Evolutionary conservation across 257 asterid species (phyloP).

Genomic region (Voacanga thouarsii): DNA sequence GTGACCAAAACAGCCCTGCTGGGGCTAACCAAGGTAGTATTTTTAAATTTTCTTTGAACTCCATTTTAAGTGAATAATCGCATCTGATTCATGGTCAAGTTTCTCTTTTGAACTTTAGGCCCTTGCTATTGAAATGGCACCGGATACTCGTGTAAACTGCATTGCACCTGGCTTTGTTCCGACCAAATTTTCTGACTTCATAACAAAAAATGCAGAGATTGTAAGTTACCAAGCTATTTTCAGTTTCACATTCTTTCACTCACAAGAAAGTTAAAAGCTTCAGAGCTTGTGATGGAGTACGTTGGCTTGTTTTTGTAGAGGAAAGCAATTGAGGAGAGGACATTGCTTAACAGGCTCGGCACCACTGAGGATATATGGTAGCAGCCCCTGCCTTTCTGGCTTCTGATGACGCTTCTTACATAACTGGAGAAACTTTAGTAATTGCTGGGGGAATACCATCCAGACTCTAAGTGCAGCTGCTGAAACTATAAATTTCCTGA

Average conservation of each 20-base stretch:
- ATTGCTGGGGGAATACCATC: conserved; percentile 84
- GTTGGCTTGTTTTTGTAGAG: conserved; percentile 37
- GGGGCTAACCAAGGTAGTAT: conserved; percentile 80
- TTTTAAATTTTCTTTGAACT: neutral
- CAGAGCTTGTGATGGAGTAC: too few species aligned
- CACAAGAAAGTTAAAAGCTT: too few species aligned
- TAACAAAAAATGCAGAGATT: conserved; percentile 38
- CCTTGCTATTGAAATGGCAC: conserved; percentile 87
- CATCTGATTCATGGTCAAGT: neutral
- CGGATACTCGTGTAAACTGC: conserved; percentile 87
- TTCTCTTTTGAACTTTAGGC: conserved; percentile 40
- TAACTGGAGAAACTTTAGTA: conserved; percentile 76
- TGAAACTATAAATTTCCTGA: too few species aligned
- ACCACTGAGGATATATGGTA: conserved; percentile 78
- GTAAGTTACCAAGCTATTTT: conserved; percentile 31
- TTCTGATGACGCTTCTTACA: conserved; percentile 61
- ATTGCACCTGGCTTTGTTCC: conserved; percentile 96
- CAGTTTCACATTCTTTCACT: neutral
- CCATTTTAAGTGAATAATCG: neutral
- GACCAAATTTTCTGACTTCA: conserved; percentile 62
- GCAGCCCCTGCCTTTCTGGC: conserved; percentile 85
- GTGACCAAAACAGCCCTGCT: conserved; percentile 88
- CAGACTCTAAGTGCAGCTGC: conserved; percentile 42
- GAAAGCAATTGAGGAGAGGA: conserved; percentile 53
- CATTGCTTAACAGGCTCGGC: conserved; percentile 68